These are phyloP conservation scores for Drechslera avenae DNA, from an alignment of 2,329 filamentous ascomycete genomes.

Conservation along the genomic window DNA sequence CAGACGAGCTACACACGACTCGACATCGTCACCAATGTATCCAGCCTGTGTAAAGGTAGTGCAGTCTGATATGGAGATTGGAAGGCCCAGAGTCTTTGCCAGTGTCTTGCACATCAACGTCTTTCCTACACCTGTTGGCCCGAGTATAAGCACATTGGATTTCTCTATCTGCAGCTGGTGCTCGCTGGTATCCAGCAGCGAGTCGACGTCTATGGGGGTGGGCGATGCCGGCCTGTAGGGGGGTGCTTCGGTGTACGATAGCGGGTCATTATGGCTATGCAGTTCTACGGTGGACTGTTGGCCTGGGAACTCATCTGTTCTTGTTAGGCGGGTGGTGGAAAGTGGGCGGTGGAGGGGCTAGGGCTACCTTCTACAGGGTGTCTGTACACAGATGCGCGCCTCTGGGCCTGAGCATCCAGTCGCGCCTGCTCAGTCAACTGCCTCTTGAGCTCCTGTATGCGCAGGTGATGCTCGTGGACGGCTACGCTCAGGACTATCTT, in stretches of 20 bases:
- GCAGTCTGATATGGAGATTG: slow-evolving; percentile 94
- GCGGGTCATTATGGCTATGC: slow-evolving; percentile 19
- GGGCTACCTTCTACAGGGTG: slow-evolving; percentile 77
- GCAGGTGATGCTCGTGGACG: slow-evolving; percentile 96
- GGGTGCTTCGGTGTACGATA: slow-evolving; percentile 20
- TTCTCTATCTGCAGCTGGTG: slow-evolving; percentile 81
- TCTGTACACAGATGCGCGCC: slow-evolving; percentile 69
- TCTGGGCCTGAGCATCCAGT: slow-evolving; percentile 70
- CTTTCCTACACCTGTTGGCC: slow-evolving; percentile 94
- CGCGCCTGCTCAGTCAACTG: slow-evolving; percentile 81
- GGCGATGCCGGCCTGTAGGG: slow-evolving; percentile 30
- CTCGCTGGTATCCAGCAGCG: slow-evolving; percentile 58
- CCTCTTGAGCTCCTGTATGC: slow-evolving; percentile 75
- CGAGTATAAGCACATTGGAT: slow-evolving; percentile 88
- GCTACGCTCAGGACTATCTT: slow-evolving; percentile 93
- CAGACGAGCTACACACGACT: slow-evolving; percentile 88
- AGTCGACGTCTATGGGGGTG: slow-evolving; percentile 40
- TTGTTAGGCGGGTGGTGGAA: slow-evolving; percentile 13
- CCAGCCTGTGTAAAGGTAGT: slow-evolving; percentile 95
- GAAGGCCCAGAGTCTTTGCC: slow-evolving; percentile 90
- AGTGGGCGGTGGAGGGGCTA: slow-evolving; percentile 17
- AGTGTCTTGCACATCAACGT: slow-evolving; percentile 94
- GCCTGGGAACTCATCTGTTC: slow-evolving; percentile 65
- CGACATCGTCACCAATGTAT: slow-evolving; percentile 98
- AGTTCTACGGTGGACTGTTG: slow-evolving; percentile 60